Evolutionary conservation across 768 basidiomycete genomes (phyloP), one percentile per base, ranked within the genome.

Genomic region (Holtermanniella nyarrowii): DNA sequence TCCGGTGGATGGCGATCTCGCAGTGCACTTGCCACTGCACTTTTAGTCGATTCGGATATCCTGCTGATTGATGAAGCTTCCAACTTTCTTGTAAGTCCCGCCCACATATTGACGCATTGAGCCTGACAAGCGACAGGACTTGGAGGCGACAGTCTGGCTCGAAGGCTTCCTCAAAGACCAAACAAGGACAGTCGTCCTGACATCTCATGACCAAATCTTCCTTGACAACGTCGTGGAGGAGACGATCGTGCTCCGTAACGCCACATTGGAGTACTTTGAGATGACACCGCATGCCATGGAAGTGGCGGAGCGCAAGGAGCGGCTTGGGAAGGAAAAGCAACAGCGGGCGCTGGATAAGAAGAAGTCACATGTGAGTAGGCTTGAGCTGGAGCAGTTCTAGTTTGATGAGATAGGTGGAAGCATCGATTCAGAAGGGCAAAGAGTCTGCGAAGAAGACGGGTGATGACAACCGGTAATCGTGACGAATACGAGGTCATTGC

Each of bases 1-100:
- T 81, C 79, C 22, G 82, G 82, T 16, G 83, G 83, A 0, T 85
- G 83, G 83, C 69, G 77, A 39, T 79, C 80, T 42, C 74, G 82
- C 18, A 78, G 78, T 52, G 76, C 77, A 26, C 74, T 85, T 2
- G 83, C 82, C 3, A 76, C 76, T 25, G 78, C 79, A 0, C 70
- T 85, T 13, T 76, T 83, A 49, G 74, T 80, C 31, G 74, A 77
- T 25, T 75, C 75, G 5, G 79, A 84, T 54, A 68, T 83, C 12
- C 67, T 83, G 20, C 71, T 82, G 10, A 70, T 83, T 31, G 82
- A 83, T 56, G 81, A 83, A 64, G 66, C 72, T 21, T 68, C 72
- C 10, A 75, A 75, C 50, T 74, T 73, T 49, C 62, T 74, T 54
- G 83, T 81, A 61, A 66, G 81, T 11, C 74, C 75, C 25, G 74